Conservation (phyloP, 768 basidiomycete genomes). For the Pleurotus tuoliensis region DNA sequence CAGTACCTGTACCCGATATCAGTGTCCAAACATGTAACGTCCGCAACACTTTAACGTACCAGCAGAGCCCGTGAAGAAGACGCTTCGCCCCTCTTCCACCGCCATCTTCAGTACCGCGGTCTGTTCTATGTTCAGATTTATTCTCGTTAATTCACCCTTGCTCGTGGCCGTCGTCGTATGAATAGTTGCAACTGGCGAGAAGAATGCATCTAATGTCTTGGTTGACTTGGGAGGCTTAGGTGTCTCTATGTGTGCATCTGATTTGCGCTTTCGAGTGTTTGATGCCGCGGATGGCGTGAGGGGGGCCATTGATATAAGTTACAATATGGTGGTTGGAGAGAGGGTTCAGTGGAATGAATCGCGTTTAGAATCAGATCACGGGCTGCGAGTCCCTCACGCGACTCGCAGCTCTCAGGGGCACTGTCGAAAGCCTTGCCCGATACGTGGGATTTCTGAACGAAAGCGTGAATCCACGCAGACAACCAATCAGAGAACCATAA, state of each 20-base stretch:
- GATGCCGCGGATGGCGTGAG: neutral
- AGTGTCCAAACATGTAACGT: constrained; percentile 22
- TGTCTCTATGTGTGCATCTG: neutral
- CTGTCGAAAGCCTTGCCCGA: no score
- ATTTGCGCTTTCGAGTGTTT: constrained; percentile 3
- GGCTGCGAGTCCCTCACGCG: no score
- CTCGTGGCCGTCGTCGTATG: neutral
- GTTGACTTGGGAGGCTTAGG: neutral
- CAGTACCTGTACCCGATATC: constrained; percentile 59
- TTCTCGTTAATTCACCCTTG: neutral
- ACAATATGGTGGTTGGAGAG: no score
- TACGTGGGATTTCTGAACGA: no score
- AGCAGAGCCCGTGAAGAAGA: constrained; percentile 83
- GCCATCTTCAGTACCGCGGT: constrained; percentile 58
- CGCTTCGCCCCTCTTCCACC: constrained; percentile 51
- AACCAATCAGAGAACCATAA: no score
- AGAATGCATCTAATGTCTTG: constrained; percentile 7
- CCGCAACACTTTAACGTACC: constrained; percentile 34
- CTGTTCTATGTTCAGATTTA: constrained; percentile 42
- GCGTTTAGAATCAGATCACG: no score
- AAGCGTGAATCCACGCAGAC: no score
- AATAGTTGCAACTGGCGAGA: neutral
- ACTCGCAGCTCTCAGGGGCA: no score
- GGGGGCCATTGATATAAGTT: neutral
- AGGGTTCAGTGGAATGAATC: no score